Conservation (phyloP, 2,329 filamentous ascomycete genomes). For the Myriosclerotinia curreyana region DNA sequence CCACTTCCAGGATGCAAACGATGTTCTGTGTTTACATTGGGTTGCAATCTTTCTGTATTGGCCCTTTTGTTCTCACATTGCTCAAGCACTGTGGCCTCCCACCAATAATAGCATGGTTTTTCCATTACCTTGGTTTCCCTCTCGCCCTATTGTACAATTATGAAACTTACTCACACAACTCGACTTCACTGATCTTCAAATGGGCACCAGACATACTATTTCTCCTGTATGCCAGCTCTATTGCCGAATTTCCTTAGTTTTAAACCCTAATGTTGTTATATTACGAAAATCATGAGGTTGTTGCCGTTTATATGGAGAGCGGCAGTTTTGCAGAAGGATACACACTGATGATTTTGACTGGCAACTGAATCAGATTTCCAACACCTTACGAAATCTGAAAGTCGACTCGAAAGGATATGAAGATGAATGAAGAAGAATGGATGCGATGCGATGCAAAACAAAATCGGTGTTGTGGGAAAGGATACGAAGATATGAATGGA, state of each 20-base stretch:
- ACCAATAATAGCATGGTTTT: neutral
- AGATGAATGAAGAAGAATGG: neutral
- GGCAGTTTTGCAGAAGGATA: neutral
- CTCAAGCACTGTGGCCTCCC: neutral
- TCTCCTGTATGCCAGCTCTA: neutral
- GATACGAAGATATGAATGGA: neutral
- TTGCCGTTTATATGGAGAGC: neutral
- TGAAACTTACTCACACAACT: neutral
- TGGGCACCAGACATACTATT: neutral
- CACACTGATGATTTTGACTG: constrained; percentile 1
- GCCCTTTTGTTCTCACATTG: neutral
- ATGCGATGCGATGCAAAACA: neutral
- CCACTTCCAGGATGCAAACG: neutral
- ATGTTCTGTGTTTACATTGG: too few species aligned
- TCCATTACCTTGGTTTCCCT: neutral
- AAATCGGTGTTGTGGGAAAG: neutral
- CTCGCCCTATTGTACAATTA: neutral
- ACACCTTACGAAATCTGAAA: neutral
- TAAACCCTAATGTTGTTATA: neutral
- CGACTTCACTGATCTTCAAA: neutral
- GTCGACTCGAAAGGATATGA: neutral
- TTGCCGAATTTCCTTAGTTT: neutral
- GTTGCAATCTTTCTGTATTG: neutral
- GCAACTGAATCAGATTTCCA: neutral
- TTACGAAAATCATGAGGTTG: neutral